A percentile compares a stretch with the other conserved stretches of the same genome.
Conservation (phyloP, 2,329 filamentous ascomycete genomes). For the Penicillium freii region DNA sequence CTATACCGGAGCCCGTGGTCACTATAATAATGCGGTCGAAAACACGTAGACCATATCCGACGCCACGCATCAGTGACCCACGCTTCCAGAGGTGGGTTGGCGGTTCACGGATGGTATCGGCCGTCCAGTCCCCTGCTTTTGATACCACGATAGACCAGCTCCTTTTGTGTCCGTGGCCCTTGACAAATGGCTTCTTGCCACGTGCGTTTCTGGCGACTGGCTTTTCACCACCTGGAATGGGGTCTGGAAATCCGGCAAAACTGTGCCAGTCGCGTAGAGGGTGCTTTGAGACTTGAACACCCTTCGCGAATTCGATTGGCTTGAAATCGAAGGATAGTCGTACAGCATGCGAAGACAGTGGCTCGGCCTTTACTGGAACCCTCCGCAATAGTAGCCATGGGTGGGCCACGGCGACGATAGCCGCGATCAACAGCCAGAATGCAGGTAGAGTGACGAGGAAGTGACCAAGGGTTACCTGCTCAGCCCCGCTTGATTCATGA, state of each 20-base stretch:
- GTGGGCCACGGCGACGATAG: slow-evolving; percentile 64
- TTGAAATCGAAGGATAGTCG: slow-evolving; percentile 67
- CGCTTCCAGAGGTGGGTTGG: slow-evolving; percentile 65
- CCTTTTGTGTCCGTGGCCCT: slow-evolving; percentile 5
- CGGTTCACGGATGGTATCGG: slow-evolving; percentile 58
- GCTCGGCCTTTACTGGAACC: slow-evolving; percentile 62
- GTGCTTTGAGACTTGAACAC: slow-evolving; percentile 59
- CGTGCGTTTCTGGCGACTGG: not conserved
- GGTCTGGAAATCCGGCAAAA: slow-evolving; percentile 69
- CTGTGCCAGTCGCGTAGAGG: slow-evolving; percentile 73
- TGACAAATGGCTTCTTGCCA: not conserved
- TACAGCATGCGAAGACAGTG: slow-evolving; percentile 69
- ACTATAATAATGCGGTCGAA: slow-evolving; percentile 66
- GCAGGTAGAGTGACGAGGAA: slow-evolving; percentile 49
- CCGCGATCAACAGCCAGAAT: slow-evolving; percentile 67
- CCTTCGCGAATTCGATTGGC: slow-evolving; percentile 55
- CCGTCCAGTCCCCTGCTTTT: slow-evolving; percentile 73
- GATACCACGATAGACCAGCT: slow-evolving; percentile 53
- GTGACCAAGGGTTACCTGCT: slow-evolving; percentile 35
- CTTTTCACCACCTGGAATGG: slow-evolving; percentile 24
- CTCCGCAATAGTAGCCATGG: slow-evolving; percentile 71
- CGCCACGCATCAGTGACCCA: slow-evolving; percentile 65
- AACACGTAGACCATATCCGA: slow-evolving; percentile 64
- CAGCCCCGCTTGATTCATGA: slow-evolving; percentile 39
- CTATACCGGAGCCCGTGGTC: slow-evolving; percentile 71